Conservation (phyloP, 2,329 filamentous ascomycete species). For the Microthyrium microscopicum region DNA sequence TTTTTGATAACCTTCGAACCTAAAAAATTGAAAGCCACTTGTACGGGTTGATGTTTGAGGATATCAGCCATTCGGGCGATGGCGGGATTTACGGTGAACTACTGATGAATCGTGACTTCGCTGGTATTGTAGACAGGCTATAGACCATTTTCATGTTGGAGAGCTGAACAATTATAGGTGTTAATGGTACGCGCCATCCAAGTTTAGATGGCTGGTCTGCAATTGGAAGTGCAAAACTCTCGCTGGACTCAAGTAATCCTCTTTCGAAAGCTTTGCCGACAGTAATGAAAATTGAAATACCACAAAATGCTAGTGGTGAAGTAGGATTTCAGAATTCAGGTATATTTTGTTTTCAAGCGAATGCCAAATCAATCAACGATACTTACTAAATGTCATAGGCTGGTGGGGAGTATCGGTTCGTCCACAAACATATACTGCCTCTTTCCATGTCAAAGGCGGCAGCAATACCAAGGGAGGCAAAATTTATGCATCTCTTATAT, state of each 20-base stretch:
- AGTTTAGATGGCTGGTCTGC: conserved; percentile 14
- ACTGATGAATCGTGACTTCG: conserved; percentile 54
- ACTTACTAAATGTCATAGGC: conserved; percentile 10
- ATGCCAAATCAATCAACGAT: neutral
- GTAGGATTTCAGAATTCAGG: conserved; percentile 32
- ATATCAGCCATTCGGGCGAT: conserved; percentile 53
- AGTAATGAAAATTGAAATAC: conserved; percentile 24
- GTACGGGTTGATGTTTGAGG: conserved; percentile 21
- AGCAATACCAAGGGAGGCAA: conserved; percentile 24
- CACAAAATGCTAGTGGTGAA: conserved; percentile 20
- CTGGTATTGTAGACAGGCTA: conserved; percentile 21
- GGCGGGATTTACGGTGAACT: conserved; percentile 58
- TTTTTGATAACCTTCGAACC: too few species aligned
- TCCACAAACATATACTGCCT: conserved; percentile 31
- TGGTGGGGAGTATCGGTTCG: conserved; percentile 36
- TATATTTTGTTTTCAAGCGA: conserved; percentile 5
- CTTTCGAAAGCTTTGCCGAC: conserved; percentile 29
- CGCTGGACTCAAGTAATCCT: conserved; percentile 24
- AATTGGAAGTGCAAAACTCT: conserved; percentile 19
- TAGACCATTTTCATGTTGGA: conserved; percentile 14
- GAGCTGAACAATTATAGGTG: conserved; percentile 9
- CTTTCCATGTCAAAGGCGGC: conserved; percentile 27
- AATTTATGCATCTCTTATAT: conserved; percentile 22
- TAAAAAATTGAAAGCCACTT: conserved; percentile 1
- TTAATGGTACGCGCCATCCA: conserved; percentile 12